These are phyloP conservation scores for Picea abies DNA, from an alignment of 83 land plant genomes.

Conservation along the genomic window DNA sequence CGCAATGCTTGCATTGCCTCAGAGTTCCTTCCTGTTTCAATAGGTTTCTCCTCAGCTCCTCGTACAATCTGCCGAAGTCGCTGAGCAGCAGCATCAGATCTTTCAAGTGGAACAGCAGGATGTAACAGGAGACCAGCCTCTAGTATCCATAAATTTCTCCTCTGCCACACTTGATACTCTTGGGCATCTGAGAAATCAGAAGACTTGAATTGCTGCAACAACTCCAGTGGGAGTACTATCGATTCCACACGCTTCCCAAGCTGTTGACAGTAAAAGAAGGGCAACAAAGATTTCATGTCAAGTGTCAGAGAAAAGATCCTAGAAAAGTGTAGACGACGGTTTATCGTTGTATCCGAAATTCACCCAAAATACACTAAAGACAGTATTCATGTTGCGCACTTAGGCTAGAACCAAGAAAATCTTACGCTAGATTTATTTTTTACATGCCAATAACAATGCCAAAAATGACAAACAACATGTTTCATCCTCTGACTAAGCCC, in stretches of 20 bases:
- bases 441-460: no score
- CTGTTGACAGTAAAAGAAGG: conserved; percentile 33
- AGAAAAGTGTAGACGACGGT: not conserved
- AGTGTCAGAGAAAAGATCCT: no score
- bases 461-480: no score
- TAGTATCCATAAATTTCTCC: conserved; percentile 58
- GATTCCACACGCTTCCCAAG: conserved; percentile 68
- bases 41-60: conserved; percentile 55
- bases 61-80: conserved; percentile 62
- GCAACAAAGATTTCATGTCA: conserved; percentile 2
- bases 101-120: conserved; percentile 55
- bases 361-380: not conserved
- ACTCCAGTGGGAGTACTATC: conserved; percentile 80
- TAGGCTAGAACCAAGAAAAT: not conserved
- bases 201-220: conserved; percentile 73
- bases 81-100: conserved; percentile 46
- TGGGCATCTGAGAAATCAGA: conserved; percentile 72
- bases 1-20: conserved; percentile 88
- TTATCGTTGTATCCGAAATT: not conserved
- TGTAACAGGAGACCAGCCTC: conserved; percentile 84
- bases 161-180: conserved; percentile 77
- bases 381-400: not conserved
- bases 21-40: conserved; percentile 80
- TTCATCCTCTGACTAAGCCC: no score
- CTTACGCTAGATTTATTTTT: not conserved